A percentile compares a stretch with the other conserved stretches of the same genome.
Evolutionary conservation across 2,329 filamentous ascomycete genomes (phyloP).

Genomic region (Microsporum canis): DNA sequence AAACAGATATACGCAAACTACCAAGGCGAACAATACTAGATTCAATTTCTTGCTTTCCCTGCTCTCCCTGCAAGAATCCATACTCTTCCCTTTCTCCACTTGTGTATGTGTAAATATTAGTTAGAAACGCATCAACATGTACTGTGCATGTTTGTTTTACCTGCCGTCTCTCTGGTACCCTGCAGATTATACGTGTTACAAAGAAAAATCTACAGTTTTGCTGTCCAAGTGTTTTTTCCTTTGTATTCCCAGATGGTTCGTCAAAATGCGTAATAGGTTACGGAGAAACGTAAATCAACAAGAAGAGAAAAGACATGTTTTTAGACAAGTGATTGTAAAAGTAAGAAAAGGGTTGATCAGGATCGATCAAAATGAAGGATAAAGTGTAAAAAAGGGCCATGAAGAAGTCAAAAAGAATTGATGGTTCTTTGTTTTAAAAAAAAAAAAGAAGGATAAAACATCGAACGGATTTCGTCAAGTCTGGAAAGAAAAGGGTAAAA

Average conservation of each 20-base stretch:
- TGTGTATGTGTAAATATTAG: slow-evolving; percentile 6
- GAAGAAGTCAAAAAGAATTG: not conserved
- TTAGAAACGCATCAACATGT: not conserved
- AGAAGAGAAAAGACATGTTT: not conserved
- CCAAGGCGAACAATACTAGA: slow-evolving; percentile 29
- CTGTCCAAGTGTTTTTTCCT: not conserved
- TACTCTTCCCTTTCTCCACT: not conserved
- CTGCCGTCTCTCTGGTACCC: not conserved
- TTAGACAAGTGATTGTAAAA: not conserved
- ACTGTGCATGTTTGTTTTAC: not conserved
- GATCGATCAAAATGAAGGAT: not conserved
- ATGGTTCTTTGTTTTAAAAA: slow-evolving; percentile 15
- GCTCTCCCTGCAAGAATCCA: not conserved
- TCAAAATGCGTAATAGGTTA: not conserved
- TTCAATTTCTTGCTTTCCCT: not conserved
- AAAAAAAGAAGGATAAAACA: slow-evolving; percentile 18
- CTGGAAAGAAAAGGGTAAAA: not conserved
- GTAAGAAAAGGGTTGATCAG: not conserved
- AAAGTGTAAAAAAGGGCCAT: not conserved
- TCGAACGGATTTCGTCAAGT: not conserved
- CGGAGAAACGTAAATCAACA: not conserved
- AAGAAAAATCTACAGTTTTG: not conserved
- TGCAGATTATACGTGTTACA: not conserved
- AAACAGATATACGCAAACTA: slow-evolving; percentile 36
- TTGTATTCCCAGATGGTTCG: not conserved